Evolutionary conservation across 2,329 filamentous ascomycete species (phyloP), one percentile per base, ranked within the genome.

Genomic region (Cladosporium sp.): DNA sequence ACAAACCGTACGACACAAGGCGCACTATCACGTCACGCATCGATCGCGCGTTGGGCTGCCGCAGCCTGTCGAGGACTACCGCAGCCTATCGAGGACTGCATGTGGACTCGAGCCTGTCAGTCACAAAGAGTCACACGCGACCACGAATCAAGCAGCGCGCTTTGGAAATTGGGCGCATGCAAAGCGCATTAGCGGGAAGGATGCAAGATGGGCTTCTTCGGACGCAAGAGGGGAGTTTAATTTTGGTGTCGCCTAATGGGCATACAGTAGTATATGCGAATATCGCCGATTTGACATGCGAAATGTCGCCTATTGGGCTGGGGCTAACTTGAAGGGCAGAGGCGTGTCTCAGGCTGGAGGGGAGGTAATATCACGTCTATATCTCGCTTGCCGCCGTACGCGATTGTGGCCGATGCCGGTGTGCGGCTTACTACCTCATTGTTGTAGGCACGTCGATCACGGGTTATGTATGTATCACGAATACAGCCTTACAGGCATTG

Each of bases 1-100:
- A 36, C 38, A 44, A 10, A 47, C 24, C n/a, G 41, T 47, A 44
- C 38, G 38, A 44, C 38, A n/a, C 10, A 14, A 14, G 34, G 12
- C 34, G 34, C 18, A 26, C 47, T 11, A 51, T 12, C n/a, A 26
- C 49, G 54, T 58, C 55, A 58, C 55, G 55, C 55, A 58, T 41
- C 32, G 30, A 24, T 58, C 32, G 55, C 34, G 55, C 24, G 52
- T 58, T 38, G 55, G 32, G 55, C 34, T 24, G 32, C n/a, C 52
- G 15, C n/a, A 36, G 36, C 14, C 15, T 12, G 34, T 14, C 11
- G 32, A 30, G 28, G 28, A 30, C 28, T 30, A n/a, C n/a, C 52
- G 15, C n/a, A 36, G 36, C 14, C 15, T 12, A 12, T 14, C 11
- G 32, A 30, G 28, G 28, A 30, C 28, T 30, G 28, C 28, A 30